A percentile compares a stretch with the other conserved stretches of the same genome.
Conservation (phyloP, 495 filamentous ascomycete species). For the Penicillium turbatum region DNA sequence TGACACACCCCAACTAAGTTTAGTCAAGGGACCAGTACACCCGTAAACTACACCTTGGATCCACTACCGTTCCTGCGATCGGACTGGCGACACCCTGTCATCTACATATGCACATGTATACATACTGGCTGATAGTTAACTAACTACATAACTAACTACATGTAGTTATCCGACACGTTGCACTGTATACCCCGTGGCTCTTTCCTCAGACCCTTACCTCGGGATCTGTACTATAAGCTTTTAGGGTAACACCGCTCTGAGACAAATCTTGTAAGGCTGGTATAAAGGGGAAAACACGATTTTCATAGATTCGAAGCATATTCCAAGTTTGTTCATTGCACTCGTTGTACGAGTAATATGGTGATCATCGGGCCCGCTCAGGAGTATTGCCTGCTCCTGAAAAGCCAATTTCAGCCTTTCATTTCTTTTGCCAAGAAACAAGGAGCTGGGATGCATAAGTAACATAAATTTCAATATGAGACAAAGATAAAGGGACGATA, state of each 20-base stretch:
- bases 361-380: slow-evolving; percentile 4
- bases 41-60: slow-evolving; percentile 9
- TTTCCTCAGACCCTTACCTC: not conserved
- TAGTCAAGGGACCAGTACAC: slow-evolving; percentile 1
- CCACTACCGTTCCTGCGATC: slow-evolving; percentile 19
- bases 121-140: no score
- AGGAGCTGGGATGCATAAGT: not conserved
- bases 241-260: not conserved
- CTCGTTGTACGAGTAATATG: not conserved
- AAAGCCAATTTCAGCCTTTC: not conserved
- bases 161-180: not conserved
- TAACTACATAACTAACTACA: no score
- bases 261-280: not conserved
- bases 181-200: not conserved
- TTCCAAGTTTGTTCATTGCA: no score
- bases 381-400: not conserved
- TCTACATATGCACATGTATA: slow-evolving; percentile 5
- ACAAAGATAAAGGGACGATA: no score
- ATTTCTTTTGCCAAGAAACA: slow-evolving; percentile 5
- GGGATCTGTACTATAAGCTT: not conserved
- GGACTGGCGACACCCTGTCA: slow-evolving; percentile 20
- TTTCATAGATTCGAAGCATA: no score
- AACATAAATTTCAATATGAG: not conserved
- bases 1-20: slow-evolving; percentile 9
- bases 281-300: not conserved